Evolutionary conservation across 2,329 filamentous ascomycete genomes (phyloP).

Genomic region (Aspergillus sp.): DNA sequence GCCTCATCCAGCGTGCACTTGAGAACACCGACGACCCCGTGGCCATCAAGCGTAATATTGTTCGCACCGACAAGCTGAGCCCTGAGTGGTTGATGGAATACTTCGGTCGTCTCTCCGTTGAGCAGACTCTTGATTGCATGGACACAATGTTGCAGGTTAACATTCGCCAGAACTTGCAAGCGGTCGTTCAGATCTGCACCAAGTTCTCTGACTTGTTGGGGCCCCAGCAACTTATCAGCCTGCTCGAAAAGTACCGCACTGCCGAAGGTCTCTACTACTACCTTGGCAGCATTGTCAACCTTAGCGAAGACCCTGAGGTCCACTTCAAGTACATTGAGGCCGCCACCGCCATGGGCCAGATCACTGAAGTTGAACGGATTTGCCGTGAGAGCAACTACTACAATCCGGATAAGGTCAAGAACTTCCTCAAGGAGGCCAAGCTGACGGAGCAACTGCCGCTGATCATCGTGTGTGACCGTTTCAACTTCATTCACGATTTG

Average conservation of each 20-base stretch:
- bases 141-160: slow-evolving; percentile 96
- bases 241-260: slow-evolving; percentile 97
- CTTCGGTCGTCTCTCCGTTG: slow-evolving; percentile 92
- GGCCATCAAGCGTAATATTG: slow-evolving; percentile 86
- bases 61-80: slow-evolving; percentile 79
- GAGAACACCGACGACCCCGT: slow-evolving; percentile 93
- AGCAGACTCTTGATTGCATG: slow-evolving; percentile 89
- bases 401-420: slow-evolving; percentile 95
- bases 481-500: slow-evolving; percentile 96
- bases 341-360: slow-evolving; percentile 87
- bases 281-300: slow-evolving; percentile 94
- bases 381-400: slow-evolving; percentile 90
- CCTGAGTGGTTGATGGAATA: slow-evolving; percentile 89
- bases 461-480: slow-evolving; percentile 98
- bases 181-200: slow-evolving; percentile 91
- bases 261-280: slow-evolving; percentile 98
- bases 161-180: slow-evolving; percentile 93
- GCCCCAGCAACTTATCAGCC: slow-evolving; percentile 80
- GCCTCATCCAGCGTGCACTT: slow-evolving; percentile 79
- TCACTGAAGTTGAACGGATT: slow-evolving; percentile 95
- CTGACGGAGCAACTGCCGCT: slow-evolving; percentile 90
- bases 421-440: slow-evolving; percentile 96
- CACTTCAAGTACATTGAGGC: slow-evolving; percentile 99
- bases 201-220: slow-evolving; percentile 97
- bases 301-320: slow-evolving; percentile 92